Percentiles rank a stretch among this genome's conserved stretches.
Conservation (phyloP, 208 protist genomes). For the Wallacemonas rigidus region DNA sequence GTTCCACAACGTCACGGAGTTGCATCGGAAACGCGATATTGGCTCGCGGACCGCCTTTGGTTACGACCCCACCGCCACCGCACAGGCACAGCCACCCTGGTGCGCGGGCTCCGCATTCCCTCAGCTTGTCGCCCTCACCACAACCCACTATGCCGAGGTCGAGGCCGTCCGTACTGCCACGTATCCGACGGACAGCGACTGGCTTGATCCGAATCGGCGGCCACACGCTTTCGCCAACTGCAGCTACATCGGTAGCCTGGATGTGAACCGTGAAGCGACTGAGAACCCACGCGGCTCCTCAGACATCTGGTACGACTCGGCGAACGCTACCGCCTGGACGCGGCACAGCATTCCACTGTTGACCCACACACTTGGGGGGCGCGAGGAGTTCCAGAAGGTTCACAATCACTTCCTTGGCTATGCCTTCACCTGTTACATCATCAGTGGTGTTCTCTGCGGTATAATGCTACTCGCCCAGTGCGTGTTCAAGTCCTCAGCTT, state of each 20-base stretch:
- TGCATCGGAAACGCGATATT: constrained; percentile 31
- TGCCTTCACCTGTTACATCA: constrained; percentile 55
- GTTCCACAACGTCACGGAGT: constrained; percentile 51
- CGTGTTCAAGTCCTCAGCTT: constrained; percentile 46
- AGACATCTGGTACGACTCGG: constrained; percentile 54
- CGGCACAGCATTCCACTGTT: constrained; percentile 68
- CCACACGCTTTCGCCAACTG: constrained; percentile 28
- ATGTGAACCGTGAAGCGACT: constrained; percentile 58
- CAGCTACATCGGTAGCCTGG: constrained; percentile 63
- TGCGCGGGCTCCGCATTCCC: constrained; percentile 41
- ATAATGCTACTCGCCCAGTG: constrained; percentile 66
- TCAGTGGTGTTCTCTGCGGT: constrained; percentile 49
- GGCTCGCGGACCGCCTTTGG: constrained; percentile 52
- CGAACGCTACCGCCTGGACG: constrained; percentile 43
- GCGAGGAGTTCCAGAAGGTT: constrained; percentile 31
- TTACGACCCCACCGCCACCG: constrained; percentile 54
- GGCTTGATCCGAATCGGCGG: constrained; percentile 32
- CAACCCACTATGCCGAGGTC: constrained; percentile 36
- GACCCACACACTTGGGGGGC: constrained; percentile 24
- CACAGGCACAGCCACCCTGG: constrained; percentile 32
- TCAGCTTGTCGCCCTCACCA: constrained; percentile 59
- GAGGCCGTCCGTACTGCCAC: constrained; percentile 28
- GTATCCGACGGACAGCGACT: constrained; percentile 38
- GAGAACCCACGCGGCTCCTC: constrained; percentile 55
- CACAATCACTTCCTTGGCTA: constrained; percentile 72